These are phyloP conservation scores for Candida pseudocylindracea DNA, from an alignment of 1,139 yeast genomes.

Conservation along the genomic window DNA sequence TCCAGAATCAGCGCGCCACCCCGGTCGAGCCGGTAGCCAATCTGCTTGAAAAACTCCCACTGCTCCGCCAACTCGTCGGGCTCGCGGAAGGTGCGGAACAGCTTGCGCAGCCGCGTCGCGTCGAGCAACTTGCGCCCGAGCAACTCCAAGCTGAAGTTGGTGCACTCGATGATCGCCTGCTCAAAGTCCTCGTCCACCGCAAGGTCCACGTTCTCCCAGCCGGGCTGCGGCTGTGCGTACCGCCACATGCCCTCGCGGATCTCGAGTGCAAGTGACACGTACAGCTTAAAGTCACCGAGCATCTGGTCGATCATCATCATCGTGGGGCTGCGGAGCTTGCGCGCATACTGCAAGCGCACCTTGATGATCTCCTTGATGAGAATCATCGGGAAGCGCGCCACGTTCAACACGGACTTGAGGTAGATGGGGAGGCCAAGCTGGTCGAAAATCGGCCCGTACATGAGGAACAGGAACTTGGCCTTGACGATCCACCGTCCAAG, in stretches of 20 bases:
- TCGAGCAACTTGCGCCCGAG: constrained; percentile 61
- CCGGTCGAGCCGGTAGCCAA: constrained; percentile 60
- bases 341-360: constrained; percentile 58
- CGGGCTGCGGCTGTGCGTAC: constrained; percentile 39
- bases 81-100: constrained; percentile 72
- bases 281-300: constrained; percentile 66
- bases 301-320: constrained; percentile 94
- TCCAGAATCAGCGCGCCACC: constrained; percentile 71
- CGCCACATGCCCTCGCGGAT: constrained; percentile 48
- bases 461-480: constrained; percentile 50
- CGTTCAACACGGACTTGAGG: constrained; percentile 38
- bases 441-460: constrained; percentile 38
- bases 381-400: constrained; percentile 59
- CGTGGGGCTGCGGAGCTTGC: constrained; percentile 64
- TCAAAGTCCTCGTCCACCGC: constrained; percentile 53
- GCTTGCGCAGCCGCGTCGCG: constrained; percentile 37
- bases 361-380: constrained; percentile 64
- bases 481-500: constrained; percentile 58
- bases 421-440: constrained; percentile 60
- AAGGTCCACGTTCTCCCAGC: constrained; percentile 54
- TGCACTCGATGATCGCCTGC: constrained; percentile 49
- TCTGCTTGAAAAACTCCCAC: constrained; percentile 52
- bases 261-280: constrained; percentile 55
- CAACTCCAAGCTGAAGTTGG: constrained; percentile 46
- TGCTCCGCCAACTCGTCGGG: constrained; percentile 73